A percentile compares a stretch with the other conserved stretches of the same genome.
Evolutionary conservation across 2,329 filamentous ascomycete species (phyloP).

Genomic region (Chalara sp.): DNA sequence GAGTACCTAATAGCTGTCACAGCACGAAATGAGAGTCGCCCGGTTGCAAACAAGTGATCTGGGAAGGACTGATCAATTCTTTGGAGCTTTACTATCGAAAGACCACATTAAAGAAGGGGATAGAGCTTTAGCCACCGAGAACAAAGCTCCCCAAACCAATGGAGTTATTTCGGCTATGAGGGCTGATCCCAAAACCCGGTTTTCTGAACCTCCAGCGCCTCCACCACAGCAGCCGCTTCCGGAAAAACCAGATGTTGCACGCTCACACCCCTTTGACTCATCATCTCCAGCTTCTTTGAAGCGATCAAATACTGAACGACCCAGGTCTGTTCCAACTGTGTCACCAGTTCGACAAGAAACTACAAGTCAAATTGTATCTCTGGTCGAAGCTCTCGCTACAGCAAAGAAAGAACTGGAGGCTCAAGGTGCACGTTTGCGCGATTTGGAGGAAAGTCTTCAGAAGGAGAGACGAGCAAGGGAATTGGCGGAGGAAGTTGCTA

Average conservation of each 20-base stretch:
- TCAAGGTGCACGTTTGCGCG: conserved; percentile 73
- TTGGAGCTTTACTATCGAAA: conserved; percentile 69
- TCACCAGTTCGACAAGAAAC: conserved; percentile 44
- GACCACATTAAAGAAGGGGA: conserved; percentile 57
- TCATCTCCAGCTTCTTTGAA: conserved; percentile 56
- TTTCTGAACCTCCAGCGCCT: conserved; percentile 88
- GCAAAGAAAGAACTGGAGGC: conserved; percentile 82
- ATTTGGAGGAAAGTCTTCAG: conserved; percentile 70
- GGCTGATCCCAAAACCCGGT: conserved; percentile 72
- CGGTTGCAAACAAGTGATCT: conserved; percentile 84
- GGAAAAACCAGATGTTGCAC: conserved; percentile 75
- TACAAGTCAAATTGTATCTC: conserved; percentile 69
- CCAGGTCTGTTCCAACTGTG: conserved; percentile 46
- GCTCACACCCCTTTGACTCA: conserved; percentile 37
- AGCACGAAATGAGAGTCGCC: conserved; percentile 88
- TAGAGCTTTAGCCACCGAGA: conserved; percentile 41
- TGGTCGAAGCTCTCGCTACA: conserved; percentile 77
- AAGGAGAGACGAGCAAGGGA: conserved; percentile 78
- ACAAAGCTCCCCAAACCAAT: conserved; percentile 41
- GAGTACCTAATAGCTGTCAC: conserved; percentile 16
- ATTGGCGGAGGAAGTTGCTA: conserved; percentile 75
- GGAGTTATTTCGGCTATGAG: conserved; percentile 44
- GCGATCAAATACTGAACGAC: conserved; percentile 68
- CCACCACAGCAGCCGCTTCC: conserved; percentile 89
- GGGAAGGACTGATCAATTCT: conserved; percentile 72